phyloP scores from a whole-genome alignment of 2,329 filamentous ascomycete genomes.

The Thielaviopsis ethacetica region DNA sequence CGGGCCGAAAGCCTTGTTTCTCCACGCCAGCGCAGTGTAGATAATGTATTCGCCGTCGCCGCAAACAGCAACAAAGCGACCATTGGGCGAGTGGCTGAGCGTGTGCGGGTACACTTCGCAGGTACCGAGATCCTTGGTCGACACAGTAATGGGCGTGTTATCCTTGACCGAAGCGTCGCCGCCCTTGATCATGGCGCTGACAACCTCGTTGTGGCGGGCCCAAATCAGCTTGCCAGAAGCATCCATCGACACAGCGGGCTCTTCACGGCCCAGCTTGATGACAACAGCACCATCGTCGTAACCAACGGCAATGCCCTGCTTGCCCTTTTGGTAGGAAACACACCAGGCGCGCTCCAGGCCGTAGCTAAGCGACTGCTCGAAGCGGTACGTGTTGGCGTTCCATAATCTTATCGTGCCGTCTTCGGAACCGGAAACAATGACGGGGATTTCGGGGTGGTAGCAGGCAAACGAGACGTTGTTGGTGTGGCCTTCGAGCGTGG shows the following conservation, averaged over 20 bases:
- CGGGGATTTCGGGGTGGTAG: conserved; percentile 90
- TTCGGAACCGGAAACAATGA: conserved; percentile 96
- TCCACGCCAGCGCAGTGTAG: conserved; percentile 89
- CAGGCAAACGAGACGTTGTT: conserved; percentile 97
- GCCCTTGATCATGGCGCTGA: conserved; percentile 88
- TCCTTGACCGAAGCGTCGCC: conserved; percentile 73
- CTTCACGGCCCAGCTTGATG: conserved; percentile 91
- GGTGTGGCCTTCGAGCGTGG: conserved; percentile 89
- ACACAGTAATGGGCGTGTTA: conserved; percentile 67
- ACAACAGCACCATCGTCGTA: conserved; percentile 97
- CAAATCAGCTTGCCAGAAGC: conserved; percentile 88
- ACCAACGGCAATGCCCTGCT: conserved; percentile 86
- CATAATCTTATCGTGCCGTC: conserved; percentile 96
- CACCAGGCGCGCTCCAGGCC: conserved; percentile 95
- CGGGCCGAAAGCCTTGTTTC: conserved; percentile 93
- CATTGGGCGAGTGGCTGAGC: conserved; percentile 88
- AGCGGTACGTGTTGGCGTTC: conserved; percentile 93
- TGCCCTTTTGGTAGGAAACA: conserved; percentile 85
- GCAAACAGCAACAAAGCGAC: conserved; percentile 63
- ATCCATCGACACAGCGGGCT: conserved; percentile 97
- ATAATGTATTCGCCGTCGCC: conserved; percentile 98
- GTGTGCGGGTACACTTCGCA: conserved; percentile 96
- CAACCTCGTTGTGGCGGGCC: conserved; percentile 87
- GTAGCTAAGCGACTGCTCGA: conserved; percentile 93
- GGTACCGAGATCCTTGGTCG: conserved; percentile 86